A percentile compares a stretch with the other conserved stretches of the same genome.
Conservation (phyloP, 2,329 filamentous ascomycete species). For the Pseudodiploospora longispora region DNA sequence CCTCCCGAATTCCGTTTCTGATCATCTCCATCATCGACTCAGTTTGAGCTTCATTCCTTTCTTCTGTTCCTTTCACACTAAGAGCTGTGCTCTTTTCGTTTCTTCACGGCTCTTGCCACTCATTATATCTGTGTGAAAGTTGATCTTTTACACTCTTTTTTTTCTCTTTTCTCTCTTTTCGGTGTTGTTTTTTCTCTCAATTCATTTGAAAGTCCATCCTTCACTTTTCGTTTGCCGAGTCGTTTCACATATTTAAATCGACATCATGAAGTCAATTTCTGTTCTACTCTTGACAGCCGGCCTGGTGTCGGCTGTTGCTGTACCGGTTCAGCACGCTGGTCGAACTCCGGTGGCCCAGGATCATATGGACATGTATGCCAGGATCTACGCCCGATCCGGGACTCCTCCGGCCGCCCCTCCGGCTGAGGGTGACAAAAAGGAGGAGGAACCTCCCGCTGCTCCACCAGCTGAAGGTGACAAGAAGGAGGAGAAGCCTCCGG, state of each 20-base stretch:
- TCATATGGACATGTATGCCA: neutral
- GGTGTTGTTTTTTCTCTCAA: neutral
- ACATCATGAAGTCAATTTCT: constrained; percentile 21
- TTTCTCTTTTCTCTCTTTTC: neutral
- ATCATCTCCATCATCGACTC: constrained; percentile 7
- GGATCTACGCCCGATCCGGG: constrained; percentile 1
- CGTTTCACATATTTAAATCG: neutral
- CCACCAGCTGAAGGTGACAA: neutral
- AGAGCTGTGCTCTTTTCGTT: constrained; percentile 25
- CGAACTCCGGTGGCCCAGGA: neutral
- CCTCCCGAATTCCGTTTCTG: constrained; percentile 1
- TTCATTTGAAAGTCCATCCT: no score
- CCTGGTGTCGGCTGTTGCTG: constrained; percentile 21
- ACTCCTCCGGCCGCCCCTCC: neutral
- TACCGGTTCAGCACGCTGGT: constrained; percentile 12
- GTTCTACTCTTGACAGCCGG: constrained; percentile 20
- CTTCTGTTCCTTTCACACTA: constrained; percentile 11
- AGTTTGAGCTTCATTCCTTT: constrained; percentile 9
- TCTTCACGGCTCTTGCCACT: neutral
- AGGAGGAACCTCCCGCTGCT: neutral
- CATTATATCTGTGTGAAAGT: constrained; percentile 7
- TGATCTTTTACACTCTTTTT: constrained; percentile 8
- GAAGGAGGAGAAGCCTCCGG: neutral
- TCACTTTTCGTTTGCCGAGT: no score
- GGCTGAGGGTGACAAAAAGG: neutral